A percentile compares a stretch with the other conserved stretches of the same genome.
Conservation (phyloP, 1,284 basidiomycete genomes). For the Pterula multifida region DNA sequence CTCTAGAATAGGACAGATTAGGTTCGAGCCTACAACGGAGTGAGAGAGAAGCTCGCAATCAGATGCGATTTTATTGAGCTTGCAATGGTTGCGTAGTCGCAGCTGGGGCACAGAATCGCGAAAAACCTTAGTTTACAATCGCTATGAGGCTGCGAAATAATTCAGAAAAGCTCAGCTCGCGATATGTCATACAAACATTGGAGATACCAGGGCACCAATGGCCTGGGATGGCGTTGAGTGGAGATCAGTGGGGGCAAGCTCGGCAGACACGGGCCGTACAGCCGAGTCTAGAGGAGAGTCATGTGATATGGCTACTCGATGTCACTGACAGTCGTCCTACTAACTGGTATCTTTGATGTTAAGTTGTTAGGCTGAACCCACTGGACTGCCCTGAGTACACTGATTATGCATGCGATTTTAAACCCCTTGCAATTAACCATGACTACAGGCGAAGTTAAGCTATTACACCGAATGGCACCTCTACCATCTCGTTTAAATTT, state of each 20-base stretch:
- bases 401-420: not conserved
- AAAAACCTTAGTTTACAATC: not conserved
- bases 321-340: no score
- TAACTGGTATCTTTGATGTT: no score
- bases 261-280: no score
- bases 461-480: no score
- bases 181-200: not conserved
- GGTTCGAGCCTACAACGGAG: not conserved
- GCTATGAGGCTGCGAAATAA: no score
- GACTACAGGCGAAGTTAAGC: no score
- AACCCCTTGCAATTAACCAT: not conserved
- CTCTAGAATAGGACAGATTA: not conserved
- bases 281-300: no score
- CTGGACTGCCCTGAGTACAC: not conserved
- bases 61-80: not conserved
- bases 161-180: not conserved
- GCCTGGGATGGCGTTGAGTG: not conserved
- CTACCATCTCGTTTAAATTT: no score
- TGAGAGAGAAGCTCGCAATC: not conserved
- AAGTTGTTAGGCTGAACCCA: no score
- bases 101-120: not conserved
- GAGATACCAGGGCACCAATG: not conserved
- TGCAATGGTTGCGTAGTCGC: not conserved
- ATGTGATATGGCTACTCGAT: no score
- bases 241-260: no score